Evolutionary conservation across 1,284 basidiomycete species (phyloP).

Genomic region (Cryptococcus sp.): DNA sequence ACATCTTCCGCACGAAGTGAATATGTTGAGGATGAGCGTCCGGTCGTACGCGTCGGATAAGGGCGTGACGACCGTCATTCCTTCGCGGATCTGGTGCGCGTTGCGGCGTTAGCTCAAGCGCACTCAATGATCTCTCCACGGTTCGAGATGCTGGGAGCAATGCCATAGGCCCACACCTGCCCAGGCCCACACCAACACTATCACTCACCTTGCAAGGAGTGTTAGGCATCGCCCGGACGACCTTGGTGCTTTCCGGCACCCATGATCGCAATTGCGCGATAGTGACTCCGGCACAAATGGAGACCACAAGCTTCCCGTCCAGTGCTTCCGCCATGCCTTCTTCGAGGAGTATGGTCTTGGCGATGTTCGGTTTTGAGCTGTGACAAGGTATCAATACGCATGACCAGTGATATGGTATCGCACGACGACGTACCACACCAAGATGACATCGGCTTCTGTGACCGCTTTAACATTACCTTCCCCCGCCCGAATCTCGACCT

Average conservation of each 20-base stretch:
- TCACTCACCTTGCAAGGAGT: constrained; percentile 85
- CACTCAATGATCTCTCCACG: background rate
- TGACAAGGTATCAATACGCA: no score
- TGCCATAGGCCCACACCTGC: no score
- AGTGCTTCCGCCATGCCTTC: constrained; percentile 84
- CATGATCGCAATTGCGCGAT: constrained; percentile 75
- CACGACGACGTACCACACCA: constrained; percentile 70
- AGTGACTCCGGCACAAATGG: constrained; percentile 93
- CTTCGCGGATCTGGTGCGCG: constrained; percentile 79
- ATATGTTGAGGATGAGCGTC: constrained; percentile 84
- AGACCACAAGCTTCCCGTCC: constrained; percentile 87
- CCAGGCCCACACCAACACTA: background rate
- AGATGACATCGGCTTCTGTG: constrained; percentile 74
- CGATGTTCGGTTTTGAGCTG: constrained; percentile 93
- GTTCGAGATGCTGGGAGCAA: no score
- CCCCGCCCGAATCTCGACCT: constrained; percentile 69
- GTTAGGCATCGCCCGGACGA: constrained; percentile 98
- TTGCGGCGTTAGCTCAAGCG: background rate
- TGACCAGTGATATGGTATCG: background rate
- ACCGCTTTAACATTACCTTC: constrained; percentile 73
- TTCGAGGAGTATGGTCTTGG: constrained; percentile 71
- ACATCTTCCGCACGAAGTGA: constrained; percentile 91
- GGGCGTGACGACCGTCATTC: constrained; percentile 87
- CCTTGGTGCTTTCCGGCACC: constrained; percentile 75
- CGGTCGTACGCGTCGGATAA: constrained; percentile 57